phyloP scores from a whole-genome alignment of 257 asterid genomes.

The Linaria vulgaris region DNA sequence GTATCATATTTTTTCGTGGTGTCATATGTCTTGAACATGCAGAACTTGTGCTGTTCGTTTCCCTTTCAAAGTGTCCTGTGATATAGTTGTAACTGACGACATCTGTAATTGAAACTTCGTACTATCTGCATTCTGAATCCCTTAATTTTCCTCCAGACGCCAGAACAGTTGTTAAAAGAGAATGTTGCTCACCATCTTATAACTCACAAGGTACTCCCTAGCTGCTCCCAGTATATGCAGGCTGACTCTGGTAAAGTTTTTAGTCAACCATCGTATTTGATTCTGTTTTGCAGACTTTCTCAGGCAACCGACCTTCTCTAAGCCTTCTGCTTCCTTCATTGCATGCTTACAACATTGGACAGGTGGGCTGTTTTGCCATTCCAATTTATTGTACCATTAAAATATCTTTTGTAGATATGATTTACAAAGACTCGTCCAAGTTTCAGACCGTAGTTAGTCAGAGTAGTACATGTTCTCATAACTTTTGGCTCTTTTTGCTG shows the following conservation, averaged over 20 bases:
- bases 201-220: conserved; percentile 74
- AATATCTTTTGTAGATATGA: no score
- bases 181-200: conserved; percentile 76
- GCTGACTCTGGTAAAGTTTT: conserved; percentile 23
- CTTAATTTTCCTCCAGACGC: conserved; percentile 62
- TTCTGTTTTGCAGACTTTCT: conserved; percentile 65
- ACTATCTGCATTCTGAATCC: conserved; percentile 28
- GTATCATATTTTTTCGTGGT: neutral
- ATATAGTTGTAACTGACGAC: conserved; percentile 2
- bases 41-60: neutral
- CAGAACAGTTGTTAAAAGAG: conserved; percentile 79
- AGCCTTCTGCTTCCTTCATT: conserved; percentile 91
- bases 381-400: conserved; percentile 1
- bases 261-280: conserved; percentile 23
- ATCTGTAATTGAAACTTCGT: conserved; percentile 13
- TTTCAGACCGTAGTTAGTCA: no score
- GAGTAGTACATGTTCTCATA: no score
- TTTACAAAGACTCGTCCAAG: no score
- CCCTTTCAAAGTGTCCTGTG: neutral
- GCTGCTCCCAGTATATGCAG: conserved; percentile 19
- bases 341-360: conserved; percentile 90
- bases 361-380: conserved; percentile 50
- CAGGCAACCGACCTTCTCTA: conserved; percentile 96
- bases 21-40: conserved; percentile 2
- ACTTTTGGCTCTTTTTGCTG: no score